phyloP scores from a whole-genome alignment of 129 eudicot species.

The Gnaphalium uliginosum region DNA sequence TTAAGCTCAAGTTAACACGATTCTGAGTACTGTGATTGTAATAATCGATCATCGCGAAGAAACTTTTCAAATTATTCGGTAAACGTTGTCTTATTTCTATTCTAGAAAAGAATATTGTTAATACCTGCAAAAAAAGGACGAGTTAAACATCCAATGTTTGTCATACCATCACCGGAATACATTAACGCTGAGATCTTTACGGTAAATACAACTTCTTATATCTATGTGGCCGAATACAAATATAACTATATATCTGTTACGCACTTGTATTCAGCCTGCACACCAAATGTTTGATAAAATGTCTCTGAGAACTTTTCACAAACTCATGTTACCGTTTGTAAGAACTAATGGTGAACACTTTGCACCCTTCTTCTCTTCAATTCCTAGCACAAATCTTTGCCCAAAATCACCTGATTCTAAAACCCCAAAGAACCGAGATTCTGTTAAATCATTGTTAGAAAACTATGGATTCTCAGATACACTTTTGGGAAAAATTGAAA shows the following conservation, averaged over 20 bases:
- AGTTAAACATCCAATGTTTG: neutral
- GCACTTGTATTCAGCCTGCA: neutral
- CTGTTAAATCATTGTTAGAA: neutral
- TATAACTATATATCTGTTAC: no score
- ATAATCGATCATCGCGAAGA: no score
- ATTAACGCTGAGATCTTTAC: no score
- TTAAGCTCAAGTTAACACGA: no score
- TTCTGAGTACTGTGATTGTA: no score
- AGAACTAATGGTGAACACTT: neutral
- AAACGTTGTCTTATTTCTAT: neutral
- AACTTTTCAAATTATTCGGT: no score
- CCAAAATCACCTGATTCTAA: neutral
- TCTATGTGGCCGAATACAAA: neutral
- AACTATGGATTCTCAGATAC: conserved; percentile 6
- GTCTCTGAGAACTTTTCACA: neutral
- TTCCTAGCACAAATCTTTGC: neutral
- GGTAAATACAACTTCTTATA: neutral
- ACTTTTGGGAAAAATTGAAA: neutral
- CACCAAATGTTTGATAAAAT: conserved; percentile 7
- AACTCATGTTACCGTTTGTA: neutral
- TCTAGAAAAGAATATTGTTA: no score
- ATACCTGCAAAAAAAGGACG: neutral
- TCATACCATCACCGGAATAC: neutral
- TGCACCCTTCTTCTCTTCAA: neutral
- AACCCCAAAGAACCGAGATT: neutral